phyloP scores from a whole-genome alignment of 2,329 filamentous ascomycete species.

The Fusarium sp. region DNA sequence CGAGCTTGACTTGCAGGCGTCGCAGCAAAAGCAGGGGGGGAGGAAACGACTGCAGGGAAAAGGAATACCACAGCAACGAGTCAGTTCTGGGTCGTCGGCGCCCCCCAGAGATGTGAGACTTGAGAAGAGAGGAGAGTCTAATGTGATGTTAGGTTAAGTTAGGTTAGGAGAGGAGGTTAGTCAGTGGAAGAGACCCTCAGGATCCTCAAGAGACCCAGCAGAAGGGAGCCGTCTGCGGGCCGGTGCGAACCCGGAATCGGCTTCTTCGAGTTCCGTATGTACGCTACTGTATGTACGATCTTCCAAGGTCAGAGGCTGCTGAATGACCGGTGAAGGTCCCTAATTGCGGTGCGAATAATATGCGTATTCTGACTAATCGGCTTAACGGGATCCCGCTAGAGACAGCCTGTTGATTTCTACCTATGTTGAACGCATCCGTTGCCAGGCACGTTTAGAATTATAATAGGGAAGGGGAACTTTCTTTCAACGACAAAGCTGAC shows the following conservation, averaged over 20 bases:
- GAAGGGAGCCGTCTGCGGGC: conserved; percentile 30
- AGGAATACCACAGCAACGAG: conserved; percentile 35
- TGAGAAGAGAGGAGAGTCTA: background rate
- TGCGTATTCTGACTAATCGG: conserved; percentile 2
- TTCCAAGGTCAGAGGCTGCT: background rate
- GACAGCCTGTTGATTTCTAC: background rate
- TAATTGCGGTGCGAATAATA: background rate
- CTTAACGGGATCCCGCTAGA: conserved; percentile 11
- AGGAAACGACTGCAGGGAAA: conserved; percentile 9
- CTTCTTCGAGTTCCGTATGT: conserved; percentile 31
- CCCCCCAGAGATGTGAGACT: background rate
- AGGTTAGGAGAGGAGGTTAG: background rate
- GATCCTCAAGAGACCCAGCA: background rate
- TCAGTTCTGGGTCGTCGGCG: conserved; percentile 27
- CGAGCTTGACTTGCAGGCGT: background rate
- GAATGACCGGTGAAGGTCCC: background rate
- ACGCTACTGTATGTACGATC: conserved; percentile 13
- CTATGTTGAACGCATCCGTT: background rate
- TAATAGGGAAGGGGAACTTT: background rate
- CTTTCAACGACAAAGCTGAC: background rate
- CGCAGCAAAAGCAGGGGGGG: conserved; percentile 4
- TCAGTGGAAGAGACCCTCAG: background rate
- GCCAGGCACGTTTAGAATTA: background rate
- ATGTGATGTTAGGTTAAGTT: background rate
- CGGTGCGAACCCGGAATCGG: conserved; percentile 41